Base-by-base conservation (phyloP, 2,329 filamentous ascomycete species). In the Pezizomycotina sp. region DNA sequence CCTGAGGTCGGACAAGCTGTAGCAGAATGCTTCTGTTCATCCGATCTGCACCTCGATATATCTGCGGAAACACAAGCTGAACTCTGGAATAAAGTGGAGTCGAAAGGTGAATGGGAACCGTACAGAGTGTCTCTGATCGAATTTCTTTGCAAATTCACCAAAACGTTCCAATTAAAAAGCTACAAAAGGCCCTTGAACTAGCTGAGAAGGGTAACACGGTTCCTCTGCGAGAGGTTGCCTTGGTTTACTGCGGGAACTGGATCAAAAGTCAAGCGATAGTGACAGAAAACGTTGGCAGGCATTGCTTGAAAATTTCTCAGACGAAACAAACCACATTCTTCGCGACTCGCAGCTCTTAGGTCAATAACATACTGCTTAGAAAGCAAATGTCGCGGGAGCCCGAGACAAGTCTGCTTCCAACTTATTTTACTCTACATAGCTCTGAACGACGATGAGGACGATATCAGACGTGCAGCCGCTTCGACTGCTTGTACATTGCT, bases 391-490 rank as follows among this genome's bases (percentile, higher is more conserved):
- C 45, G 27, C 46, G 57, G 23, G 21, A 43, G 1, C 53, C 55
- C 24, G 38, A 43, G n/a, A 36, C 45, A 32, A 22, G 21, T 9
- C 58, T 70, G 21, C 55, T 81, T 1, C 60, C 68, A 1, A 19
- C 66, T 77, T 33, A 55, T 82, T 4, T 62, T 74, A 3, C 60
- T 86, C 1, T 84, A 89, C 56, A 74, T 82, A 52, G 63, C 73
- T 28, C 64, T 92, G 4, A 78, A 80, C 52, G 89, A 95, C 53
- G 86, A 95, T 53, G 86, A 95, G 52, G 81, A 92, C 44, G 83
- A 93, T 38, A 69, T 93, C 45, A 71, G 86, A 27, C 68, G 75
- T 21, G 55, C 68, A 1, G 76, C 74, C 5, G 68, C 74, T 2
- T 42, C 49, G 0, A 63, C 68, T 1, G 61, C 65, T 0, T 53